Evolutionary conservation across 2,329 filamentous ascomycete species (phyloP).

Genomic region (Aschersonia sp.): DNA sequence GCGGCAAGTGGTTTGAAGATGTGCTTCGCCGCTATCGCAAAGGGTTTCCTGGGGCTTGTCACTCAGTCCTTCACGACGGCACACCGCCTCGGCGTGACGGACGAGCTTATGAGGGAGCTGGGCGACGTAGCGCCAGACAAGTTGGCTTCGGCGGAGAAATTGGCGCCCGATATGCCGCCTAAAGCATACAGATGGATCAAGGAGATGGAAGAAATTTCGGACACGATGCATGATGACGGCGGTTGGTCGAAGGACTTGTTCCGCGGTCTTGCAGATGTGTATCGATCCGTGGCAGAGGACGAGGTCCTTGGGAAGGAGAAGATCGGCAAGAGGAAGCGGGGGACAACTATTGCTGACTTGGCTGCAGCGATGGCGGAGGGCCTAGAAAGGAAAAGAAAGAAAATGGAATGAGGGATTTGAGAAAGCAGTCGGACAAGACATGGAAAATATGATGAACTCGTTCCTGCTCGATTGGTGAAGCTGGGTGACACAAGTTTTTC

Average conservation of each 20-base stretch:
- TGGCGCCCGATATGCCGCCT: slow-evolving; percentile 46
- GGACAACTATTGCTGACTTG: slow-evolving; percentile 42
- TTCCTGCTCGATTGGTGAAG: too few species aligned
- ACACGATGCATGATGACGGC: slow-evolving; percentile 49
- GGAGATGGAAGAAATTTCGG: slow-evolving; percentile 64
- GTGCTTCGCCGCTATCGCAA: slow-evolving; percentile 47
- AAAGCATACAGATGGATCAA: slow-evolving; percentile 68
- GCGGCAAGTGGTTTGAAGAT: slow-evolving; percentile 48
- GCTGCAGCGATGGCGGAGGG: slow-evolving; percentile 34
- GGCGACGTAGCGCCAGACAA: slow-evolving; percentile 30
- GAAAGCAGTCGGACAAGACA: neutral
- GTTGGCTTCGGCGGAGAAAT: slow-evolving; percentile 29
- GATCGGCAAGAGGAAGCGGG: slow-evolving; percentile 38
- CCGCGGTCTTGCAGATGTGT: slow-evolving; percentile 44
- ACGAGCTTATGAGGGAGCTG: slow-evolving; percentile 42
- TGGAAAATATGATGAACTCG: neutral
- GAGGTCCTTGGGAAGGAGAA: slow-evolving; percentile 45
- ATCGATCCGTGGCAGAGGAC: slow-evolving; percentile 44
- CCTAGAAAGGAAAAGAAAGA: slow-evolving; percentile 27
- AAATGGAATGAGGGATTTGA: slow-evolving; percentile 5
- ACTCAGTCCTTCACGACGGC: slow-evolving; percentile 61
- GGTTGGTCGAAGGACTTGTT: slow-evolving; percentile 46
- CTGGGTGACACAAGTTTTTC: too few species aligned
- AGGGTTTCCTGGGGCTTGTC: slow-evolving; percentile 54
- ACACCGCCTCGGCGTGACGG: slow-evolving; percentile 44